Conservation (phyloP, 2,329 filamentous ascomycete genomes). For the Pseudogymnoascus sp. region DNA sequence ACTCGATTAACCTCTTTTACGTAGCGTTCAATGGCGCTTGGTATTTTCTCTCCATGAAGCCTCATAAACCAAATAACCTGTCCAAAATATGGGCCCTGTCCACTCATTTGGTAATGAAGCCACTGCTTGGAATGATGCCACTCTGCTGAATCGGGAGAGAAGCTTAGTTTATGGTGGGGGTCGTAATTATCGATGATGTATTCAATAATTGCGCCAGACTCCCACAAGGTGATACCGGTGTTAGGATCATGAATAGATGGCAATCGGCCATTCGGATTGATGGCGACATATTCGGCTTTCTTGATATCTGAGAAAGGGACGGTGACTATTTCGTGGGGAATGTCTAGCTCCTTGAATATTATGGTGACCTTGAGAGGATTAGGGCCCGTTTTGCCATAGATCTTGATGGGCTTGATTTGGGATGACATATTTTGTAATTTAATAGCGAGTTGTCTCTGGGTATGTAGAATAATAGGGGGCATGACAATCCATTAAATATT, state of each 20-base stretch:
- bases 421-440: background rate
- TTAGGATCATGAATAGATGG: slow-evolving; percentile 31
- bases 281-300: slow-evolving; percentile 28
- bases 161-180: slow-evolving; percentile 15
- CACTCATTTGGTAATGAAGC: slow-evolving; percentile 32
- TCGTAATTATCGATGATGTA: slow-evolving; percentile 37
- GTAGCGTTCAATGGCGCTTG: slow-evolving; percentile 40
- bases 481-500: background rate
- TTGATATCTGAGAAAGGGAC: slow-evolving; percentile 23
- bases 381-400: background rate
- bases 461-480: background rate
- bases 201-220: slow-evolving; percentile 32
- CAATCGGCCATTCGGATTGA: slow-evolving; percentile 24
- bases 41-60: slow-evolving; percentile 33
- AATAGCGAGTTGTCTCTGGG: background rate
- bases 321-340: too few species aligned
- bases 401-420: background rate
- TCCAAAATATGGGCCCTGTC: slow-evolving; percentile 35
- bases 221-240: slow-evolving; percentile 32
- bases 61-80: slow-evolving; percentile 26
- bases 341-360: too few species aligned
- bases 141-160: background rate
- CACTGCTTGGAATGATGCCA: slow-evolving; percentile 29
- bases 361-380: background rate
- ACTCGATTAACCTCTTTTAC: slow-evolving; percentile 33